phyloP scores from a whole-genome alignment of 2,329 filamentous ascomycete species.

The Penicillium sp. region DNA sequence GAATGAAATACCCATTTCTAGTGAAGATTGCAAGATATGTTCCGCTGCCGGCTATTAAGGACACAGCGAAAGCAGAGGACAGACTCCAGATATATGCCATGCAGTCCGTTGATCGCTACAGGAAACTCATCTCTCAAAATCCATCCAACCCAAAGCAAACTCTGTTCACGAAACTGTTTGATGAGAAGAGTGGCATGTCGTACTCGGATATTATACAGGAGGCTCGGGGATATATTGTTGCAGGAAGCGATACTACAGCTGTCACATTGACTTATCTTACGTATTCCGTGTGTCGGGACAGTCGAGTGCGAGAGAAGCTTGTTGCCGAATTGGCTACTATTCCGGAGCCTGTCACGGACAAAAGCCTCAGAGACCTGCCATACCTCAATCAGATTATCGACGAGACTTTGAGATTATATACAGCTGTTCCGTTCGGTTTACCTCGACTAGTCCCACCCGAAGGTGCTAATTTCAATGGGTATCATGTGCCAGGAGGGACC shows the following conservation, averaged over 20 bases:
- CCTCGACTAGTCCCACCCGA: conserved; percentile 40
- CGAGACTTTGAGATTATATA: conserved; percentile 41
- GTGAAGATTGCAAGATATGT: conserved; percentile 19
- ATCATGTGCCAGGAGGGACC: conserved; percentile 50
- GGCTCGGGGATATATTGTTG: conserved; percentile 48
- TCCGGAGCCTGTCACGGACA: conserved; percentile 16
- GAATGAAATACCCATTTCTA: conserved; percentile 25
- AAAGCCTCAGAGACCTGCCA: conserved; percentile 46
- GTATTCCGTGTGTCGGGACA: conserved; percentile 22
- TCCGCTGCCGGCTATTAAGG: conserved; percentile 24
- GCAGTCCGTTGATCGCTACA: conserved; percentile 27
- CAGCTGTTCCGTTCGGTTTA: conserved; percentile 35
- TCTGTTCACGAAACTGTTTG: conserved; percentile 29
- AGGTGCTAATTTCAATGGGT: conserved; percentile 41
- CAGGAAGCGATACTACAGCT: conserved; percentile 54
- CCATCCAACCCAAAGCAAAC: conserved; percentile 21
- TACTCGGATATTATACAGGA: conserved; percentile 40
- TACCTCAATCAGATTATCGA: conserved; percentile 30
- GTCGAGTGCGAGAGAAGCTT: conserved; percentile 14
- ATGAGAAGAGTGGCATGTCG: conserved; percentile 25
- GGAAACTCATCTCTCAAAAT: conserved; percentile 14
- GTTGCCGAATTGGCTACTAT: conserved; percentile 20
- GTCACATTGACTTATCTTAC: conserved; percentile 48
- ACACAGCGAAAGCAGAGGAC: conserved; percentile 15
- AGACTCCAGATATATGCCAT: conserved; percentile 24